These are phyloP conservation scores for Capsicum chinense DNA, from an alignment of 257 asterid genomes.

Conservation along the genomic window DNA sequence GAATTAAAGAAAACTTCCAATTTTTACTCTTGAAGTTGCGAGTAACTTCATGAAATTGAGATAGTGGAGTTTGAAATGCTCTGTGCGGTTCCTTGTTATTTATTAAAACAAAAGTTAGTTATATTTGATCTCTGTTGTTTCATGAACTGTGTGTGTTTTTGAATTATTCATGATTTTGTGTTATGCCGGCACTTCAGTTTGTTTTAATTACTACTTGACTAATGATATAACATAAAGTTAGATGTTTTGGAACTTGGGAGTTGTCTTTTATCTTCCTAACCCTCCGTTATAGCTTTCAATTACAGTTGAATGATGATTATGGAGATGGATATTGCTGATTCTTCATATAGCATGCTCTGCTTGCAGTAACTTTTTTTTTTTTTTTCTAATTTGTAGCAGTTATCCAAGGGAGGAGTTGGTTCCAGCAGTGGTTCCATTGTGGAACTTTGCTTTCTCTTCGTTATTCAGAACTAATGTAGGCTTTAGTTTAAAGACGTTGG, in stretches of 20 bases:
- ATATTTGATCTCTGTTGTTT: background rate
- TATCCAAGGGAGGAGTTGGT: conserved; percentile 1
- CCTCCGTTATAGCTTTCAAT: background rate
- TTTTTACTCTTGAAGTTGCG: background rate
- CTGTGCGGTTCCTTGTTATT: background rate
- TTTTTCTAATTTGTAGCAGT: background rate
- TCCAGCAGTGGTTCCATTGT: conserved; percentile 19
- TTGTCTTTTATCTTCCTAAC: background rate
- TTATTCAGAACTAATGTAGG: conserved; percentile 13
- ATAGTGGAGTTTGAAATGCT: background rate
- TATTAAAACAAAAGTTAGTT: background rate
- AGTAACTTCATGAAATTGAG: background rate
- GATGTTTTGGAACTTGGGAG: conserved; percentile 1
- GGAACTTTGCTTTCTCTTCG: background rate
- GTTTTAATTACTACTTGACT: background rate
- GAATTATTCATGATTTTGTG: background rate
- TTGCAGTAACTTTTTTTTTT: background rate
- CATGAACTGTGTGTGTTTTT: background rate
- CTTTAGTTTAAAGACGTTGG: background rate
- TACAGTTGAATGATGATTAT: conserved; percentile 7
- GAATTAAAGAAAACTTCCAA: background rate
- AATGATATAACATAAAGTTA: background rate
- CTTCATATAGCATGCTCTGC: background rate
- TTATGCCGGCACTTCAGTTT: background rate
- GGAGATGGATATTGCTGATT: background rate